phyloP scores from a whole-genome alignment of 352 stramenopile genomes.

The Discostella stelligera region DNA sequence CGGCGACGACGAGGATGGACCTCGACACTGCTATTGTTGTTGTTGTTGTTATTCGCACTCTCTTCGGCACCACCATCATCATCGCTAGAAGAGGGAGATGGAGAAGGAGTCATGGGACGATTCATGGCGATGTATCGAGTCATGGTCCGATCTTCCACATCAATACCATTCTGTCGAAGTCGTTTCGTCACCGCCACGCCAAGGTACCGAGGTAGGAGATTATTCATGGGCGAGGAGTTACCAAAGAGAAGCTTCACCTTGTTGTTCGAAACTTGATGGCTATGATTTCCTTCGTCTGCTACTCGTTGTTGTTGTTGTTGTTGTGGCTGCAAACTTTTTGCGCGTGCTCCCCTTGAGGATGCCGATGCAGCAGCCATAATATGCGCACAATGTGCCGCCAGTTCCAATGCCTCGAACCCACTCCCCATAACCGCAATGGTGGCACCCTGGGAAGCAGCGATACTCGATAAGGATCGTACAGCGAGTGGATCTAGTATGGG shows the following conservation, averaged over 20 bases:
- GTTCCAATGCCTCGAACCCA: slow-evolving; percentile 69
- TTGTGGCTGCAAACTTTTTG: background rate
- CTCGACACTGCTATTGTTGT: background rate
- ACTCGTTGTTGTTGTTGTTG: slow-evolving; percentile 13
- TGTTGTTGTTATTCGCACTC: background rate
- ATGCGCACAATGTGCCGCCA: slow-evolving; percentile 42
- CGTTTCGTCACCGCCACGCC: slow-evolving; percentile 66
- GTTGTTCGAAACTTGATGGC: slow-evolving; percentile 8
- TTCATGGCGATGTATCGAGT: slow-evolving; percentile 68
- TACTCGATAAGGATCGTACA: slow-evolving; percentile 42
- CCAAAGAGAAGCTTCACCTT: slow-evolving; percentile 67
- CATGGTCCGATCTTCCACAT: slow-evolving; percentile 66
- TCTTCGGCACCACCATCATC: background rate
- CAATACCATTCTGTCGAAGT: slow-evolving; percentile 55
- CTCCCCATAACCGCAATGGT: slow-evolving; percentile 71
- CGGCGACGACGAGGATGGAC: too few species aligned
- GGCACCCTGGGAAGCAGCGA: slow-evolving; percentile 52
- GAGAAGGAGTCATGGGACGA: background rate
- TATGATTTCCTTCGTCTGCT: background rate
- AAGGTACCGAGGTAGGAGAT: slow-evolving; percentile 69
- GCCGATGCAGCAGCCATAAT: background rate
- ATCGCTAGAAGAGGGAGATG: background rate
- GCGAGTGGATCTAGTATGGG: slow-evolving; percentile 51
- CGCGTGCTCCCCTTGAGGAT: background rate
- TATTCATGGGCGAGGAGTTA: slow-evolving; percentile 46